Evolutionary conservation across 345 rosid species (phyloP), one percentile per base, ranked within the genome.

Genomic region (Tarenaya hassleriana): DNA sequence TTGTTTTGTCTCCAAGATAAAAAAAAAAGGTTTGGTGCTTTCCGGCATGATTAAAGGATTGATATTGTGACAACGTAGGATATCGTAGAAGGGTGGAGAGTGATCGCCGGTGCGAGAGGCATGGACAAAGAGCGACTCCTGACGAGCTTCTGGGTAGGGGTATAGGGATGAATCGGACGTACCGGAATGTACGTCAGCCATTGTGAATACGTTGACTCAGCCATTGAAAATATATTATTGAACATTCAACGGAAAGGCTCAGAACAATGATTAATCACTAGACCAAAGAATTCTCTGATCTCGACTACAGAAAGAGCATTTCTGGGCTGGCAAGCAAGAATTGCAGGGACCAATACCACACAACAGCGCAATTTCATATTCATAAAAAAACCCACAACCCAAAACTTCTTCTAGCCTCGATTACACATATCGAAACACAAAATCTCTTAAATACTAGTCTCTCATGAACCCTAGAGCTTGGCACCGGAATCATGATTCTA

Each of bases 101-200:
- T n/a, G n/a, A n/a, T n/a, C n/a, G n/a, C n/a, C n/a, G n/a, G n/a
- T n/a, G n/a, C n/a, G n/a, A n/a, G n/a, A n/a, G n/a, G n/a, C n/a
- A n/a, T n/a, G n/a, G n/a, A n/a, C n/a, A n/a, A n/a, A n/a, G n/a
- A n/a, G n/a, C n/a, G n/a, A n/a, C n/a, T n/a, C n/a, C n/a, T n/a
- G n/a, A n/a, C n/a, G n/a, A n/a, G n/a, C n/a, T n/a, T n/a, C n/a
- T n/a, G n/a, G n/a, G n/a, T n/a, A n/a, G n/a, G n/a, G n/a, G n/a
- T n/a, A n/a, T n/a, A n/a, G n/a, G n/a, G n/a, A n/a, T n/a, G n/a
- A n/a, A n/a, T n/a, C n/a, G n/a, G n/a, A n/a, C n/a, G n/a, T n/a
- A n/a, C 87, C 71, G 52, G 54, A 46, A 55, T 55, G 41, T 32
- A 46, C 50, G 47, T 53, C 58, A 58, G 41, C 62, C 21, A 19